A percentile compares a stretch with the other conserved stretches of the same genome.
Conservation (phyloP, 305 asterid genomes). For the Fraxinus greggii region DNA sequence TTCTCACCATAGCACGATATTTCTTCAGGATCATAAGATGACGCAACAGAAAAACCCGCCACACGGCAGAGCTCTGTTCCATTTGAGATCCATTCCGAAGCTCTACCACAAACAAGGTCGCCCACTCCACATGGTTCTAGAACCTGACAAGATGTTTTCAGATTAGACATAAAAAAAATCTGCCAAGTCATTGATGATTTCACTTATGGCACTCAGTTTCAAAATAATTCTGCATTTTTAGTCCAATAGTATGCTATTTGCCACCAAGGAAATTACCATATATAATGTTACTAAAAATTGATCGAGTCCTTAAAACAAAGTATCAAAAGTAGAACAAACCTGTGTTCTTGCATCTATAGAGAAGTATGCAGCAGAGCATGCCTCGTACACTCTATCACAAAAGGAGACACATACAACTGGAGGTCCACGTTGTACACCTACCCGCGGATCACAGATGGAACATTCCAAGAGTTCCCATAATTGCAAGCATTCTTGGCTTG, state of each 20-base stretch:
- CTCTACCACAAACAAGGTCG: slow-evolving; percentile 93
- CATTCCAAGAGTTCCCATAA: slow-evolving; percentile 95
- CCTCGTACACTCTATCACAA: slow-evolving; percentile 77
- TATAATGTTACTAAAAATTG: slow-evolving; percentile 1
- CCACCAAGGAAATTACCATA: background rate
- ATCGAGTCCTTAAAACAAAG: slow-evolving; percentile 5
- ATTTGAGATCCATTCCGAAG: slow-evolving; percentile 91
- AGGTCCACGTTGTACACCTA: slow-evolving; percentile 79
- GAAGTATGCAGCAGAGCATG: slow-evolving; percentile 79
- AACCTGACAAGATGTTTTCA: slow-evolving; percentile 54
- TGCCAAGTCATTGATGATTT: background rate
- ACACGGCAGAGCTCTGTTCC: slow-evolving; percentile 94
- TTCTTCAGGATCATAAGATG: slow-evolving; percentile 54
- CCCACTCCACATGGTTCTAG: slow-evolving; percentile 83
- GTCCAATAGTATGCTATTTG: background rate
- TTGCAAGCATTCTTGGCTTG: slow-evolving; percentile 86
- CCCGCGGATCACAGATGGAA: slow-evolving; percentile 83
- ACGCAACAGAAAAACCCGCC: slow-evolving; percentile 79
- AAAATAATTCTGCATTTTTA: background rate
- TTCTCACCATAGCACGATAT: slow-evolving; percentile 81
- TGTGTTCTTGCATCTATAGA: slow-evolving; percentile 79
- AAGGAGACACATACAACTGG: slow-evolving; percentile 72
- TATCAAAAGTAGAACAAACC: slow-evolving; percentile 41
- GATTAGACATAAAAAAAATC: slow-evolving; percentile 23
- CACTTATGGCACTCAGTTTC: background rate